Evolutionary conservation across 2,329 filamentous ascomycete genomes (phyloP).

Genomic region (Venturia effusa): DNA sequence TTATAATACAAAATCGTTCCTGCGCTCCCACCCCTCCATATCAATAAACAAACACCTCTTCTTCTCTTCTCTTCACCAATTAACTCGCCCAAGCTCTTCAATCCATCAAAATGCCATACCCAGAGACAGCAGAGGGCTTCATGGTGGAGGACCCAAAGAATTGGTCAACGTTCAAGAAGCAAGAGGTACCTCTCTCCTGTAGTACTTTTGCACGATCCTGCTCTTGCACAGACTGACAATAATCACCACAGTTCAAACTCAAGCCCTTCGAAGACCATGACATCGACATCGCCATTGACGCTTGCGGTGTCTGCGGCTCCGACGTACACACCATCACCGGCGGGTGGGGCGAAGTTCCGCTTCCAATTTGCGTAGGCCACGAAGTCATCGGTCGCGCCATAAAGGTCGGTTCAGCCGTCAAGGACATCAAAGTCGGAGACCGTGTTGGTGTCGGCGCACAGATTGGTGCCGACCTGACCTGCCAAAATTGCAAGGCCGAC

Average conservation of each 20-base stretch:
- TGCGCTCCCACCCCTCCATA: not conserved
- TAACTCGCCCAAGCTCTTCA: not conserved
- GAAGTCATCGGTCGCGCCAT: constrained; percentile 41
- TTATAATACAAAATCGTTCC: not conserved
- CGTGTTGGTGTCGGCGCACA: constrained; percentile 41
- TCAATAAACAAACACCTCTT: not conserved
- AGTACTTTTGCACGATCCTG: not conserved
- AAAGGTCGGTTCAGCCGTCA: constrained; percentile 40
- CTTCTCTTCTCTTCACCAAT: not conserved
- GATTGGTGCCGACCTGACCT: constrained; percentile 38
- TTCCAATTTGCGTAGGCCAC: constrained; percentile 57
- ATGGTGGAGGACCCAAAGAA: constrained; percentile 47
- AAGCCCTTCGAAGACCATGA: constrained; percentile 83
- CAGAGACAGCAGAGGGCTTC: constrained; percentile 40
- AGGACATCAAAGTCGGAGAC: constrained; percentile 34
- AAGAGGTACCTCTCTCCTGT: constrained; percentile 32
- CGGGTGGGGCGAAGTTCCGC: constrained; percentile 53
- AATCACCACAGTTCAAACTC: constrained; percentile 47
- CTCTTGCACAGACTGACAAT: not conserved
- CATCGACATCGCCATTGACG: constrained; percentile 77
- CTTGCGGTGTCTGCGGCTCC: constrained; percentile 52
- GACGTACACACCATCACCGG: constrained; percentile 39
- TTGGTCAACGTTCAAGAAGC: constrained; percentile 47
- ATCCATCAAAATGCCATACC: constrained; percentile 35
- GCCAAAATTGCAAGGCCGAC: constrained; percentile 40